Conservation (phyloP, 257 asterid genomes). For the Solanum infundibuliforme region DNA sequence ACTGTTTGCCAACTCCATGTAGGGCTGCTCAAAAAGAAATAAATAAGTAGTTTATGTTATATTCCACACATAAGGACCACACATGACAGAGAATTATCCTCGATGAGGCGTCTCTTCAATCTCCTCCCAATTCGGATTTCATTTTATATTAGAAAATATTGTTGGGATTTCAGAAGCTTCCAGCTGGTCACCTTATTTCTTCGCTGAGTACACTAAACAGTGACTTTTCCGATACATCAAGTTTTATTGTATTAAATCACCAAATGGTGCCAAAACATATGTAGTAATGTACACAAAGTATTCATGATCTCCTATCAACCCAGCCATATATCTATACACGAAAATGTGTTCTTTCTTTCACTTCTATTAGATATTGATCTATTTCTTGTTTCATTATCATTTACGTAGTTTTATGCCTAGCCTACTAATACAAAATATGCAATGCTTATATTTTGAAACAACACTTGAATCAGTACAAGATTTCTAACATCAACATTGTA, state of each 20-base stretch:
- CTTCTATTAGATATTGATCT: neutral
- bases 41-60: neutral
- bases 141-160: too few species aligned
- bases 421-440: neutral
- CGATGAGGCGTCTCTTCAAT: neutral
- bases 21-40: conserved; percentile 41
- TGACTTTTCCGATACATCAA: neutral
- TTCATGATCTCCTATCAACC: neutral
- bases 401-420: neutral
- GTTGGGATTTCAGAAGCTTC: neutral
- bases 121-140: neutral
- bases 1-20: conserved; percentile 63
- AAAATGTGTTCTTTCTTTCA: neutral
- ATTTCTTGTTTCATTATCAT: neutral
- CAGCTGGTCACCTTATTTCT: neutral
- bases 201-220: neutral
- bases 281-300: neutral
- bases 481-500: neutral
- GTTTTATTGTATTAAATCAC: neutral
- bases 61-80: neutral
- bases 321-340: neutral
- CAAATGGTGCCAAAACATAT: neutral
- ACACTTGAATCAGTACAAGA: neutral
- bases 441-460: neutral
- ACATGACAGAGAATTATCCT: neutral